These are phyloP conservation scores for Cordyceps farinosa DNA, from an alignment of 2,329 filamentous ascomycete species.

Conservation along the genomic window DNA sequence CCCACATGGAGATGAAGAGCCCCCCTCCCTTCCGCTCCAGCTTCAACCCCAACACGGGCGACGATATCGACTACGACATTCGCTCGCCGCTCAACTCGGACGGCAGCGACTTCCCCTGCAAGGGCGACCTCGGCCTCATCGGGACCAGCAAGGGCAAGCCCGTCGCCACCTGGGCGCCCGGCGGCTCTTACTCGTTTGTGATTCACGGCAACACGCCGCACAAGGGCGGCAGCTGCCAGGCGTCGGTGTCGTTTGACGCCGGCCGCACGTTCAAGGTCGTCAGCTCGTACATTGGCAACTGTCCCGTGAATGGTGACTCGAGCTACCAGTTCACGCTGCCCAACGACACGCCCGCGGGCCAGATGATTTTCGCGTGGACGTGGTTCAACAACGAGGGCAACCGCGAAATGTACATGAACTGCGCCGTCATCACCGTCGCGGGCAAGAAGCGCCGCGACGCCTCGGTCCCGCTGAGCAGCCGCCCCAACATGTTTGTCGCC, in stretches of 20 bases:
- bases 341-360: constrained; percentile 44
- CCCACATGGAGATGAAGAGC: constrained; percentile 30
- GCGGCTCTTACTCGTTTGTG: constrained; percentile 49
- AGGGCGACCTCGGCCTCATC: constrained; percentile 38
- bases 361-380: constrained; percentile 57
- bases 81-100: constrained; percentile 52
- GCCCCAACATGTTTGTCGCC: constrained; percentile 64
- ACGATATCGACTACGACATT: constrained; percentile 50
- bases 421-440: constrained; percentile 54
- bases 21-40: constrained; percentile 30
- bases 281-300: constrained; percentile 33
- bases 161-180: constrained; percentile 50
- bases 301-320: constrained; percentile 33
- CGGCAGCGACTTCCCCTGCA: constrained; percentile 59
- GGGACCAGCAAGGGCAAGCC: constrained; percentile 34
- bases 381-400: constrained; percentile 63
- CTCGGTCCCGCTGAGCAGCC: constrained; percentile 40
- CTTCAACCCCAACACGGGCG: constrained; percentile 27
- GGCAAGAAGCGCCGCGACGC: constrained; percentile 21
- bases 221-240: constrained; percentile 60
- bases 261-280: constrained; percentile 55
- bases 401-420: constrained; percentile 70
- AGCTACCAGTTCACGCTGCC: constrained; percentile 56
- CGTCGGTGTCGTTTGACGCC: constrained; percentile 59
- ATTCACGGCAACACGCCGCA: constrained; percentile 53